Conservation (phyloP, 2,329 filamentous ascomycete genomes). For the Aspergillus costaricaensis region DNA sequence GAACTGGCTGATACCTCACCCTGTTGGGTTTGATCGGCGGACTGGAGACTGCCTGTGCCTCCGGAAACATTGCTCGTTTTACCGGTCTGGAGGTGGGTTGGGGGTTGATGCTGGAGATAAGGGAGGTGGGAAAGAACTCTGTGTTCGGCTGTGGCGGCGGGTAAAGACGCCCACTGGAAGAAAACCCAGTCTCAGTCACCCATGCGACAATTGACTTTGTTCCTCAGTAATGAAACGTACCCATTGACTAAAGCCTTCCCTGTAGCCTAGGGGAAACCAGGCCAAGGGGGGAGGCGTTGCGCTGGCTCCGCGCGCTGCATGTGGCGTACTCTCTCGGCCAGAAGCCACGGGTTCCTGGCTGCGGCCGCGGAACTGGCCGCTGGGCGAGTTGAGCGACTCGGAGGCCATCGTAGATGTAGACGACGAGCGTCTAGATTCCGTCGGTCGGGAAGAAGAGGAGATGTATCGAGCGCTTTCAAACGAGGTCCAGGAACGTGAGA, state of each 20-base stretch:
- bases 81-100: constrained; percentile 66
- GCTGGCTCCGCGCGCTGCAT: constrained; percentile 35
- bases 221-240: constrained; percentile 51
- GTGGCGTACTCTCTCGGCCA: constrained; percentile 26
- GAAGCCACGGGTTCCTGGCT: constrained; percentile 23
- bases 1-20: constrained; percentile 52
- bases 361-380: constrained; percentile 30
- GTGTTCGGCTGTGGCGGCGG: constrained; percentile 81
- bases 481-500: constrained; percentile 28
- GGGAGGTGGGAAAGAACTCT: constrained; percentile 85
- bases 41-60: constrained; percentile 34
- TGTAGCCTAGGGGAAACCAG: constrained; percentile 86
- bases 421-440: constrained; percentile 21
- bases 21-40: constrained; percentile 40
- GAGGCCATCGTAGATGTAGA: constrained; percentile 39
- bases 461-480: constrained; percentile 19
- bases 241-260: constrained; percentile 90
- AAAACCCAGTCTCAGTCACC: constrained; percentile 21
- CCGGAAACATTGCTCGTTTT: constrained; percentile 33
- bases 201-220: constrained; percentile 9
- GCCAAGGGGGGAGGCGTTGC: constrained; percentile 36
- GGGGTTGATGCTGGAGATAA: constrained; percentile 69
- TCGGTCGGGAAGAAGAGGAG: constrained; percentile 17
- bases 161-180: constrained; percentile 77
- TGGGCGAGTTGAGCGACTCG: constrained; percentile 37